Evolutionary conservation across 169 alveolate genomes (phyloP), one percentile per base, ranked within the genome.

Genomic region (Eimeria acervulina): DNA sequence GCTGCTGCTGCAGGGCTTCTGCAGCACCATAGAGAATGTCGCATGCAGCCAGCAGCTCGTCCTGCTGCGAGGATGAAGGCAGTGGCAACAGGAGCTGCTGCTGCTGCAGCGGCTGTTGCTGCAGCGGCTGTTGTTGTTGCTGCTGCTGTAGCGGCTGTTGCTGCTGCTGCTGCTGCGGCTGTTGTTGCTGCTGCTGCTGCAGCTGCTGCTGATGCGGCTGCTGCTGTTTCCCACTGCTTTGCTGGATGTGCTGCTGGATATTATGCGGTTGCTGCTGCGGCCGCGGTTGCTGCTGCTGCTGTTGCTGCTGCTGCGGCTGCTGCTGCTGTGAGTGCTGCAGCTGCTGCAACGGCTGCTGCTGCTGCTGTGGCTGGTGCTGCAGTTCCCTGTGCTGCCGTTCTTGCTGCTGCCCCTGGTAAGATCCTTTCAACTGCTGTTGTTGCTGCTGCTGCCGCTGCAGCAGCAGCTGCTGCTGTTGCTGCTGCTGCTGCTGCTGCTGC

Each of bases 271-370:
- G 31, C 38, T 36, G 88, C 88, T 78, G 4, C 51, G 2, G 31
- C 51, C 5, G 88, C 63, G 7, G 10, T 12, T 42, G 55, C 31
- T 36, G 12, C 61, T 40, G 89, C 4, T 78, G 63, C 89, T 36
- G 89, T 61, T 40, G 89, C 63, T 40, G 89, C 36, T 78, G 44
- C 84, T 23, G 47, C 12, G n/a, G 44, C 84, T 72, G 84, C 84
- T 72, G 84, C 74, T 63, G 74, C 74, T 63, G 74, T n/a, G 12
- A n/a, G 31, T 63, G 74, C 63, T 40, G 55, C 63, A 7, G 63
- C 66, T n/a, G 31, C 38, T 36, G 88, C 88, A 36, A 2, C 51
- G 2, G 31, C 51, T n/a, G 88, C 63, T 36, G 10, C 38, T 42
- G 55, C 31, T 36, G 12, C 61, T 40, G 89, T 5, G 33, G 63